Evolutionary conservation across 129 eudicot species (phyloP).

Genomic region (Pulicaria dysenterica): DNA sequence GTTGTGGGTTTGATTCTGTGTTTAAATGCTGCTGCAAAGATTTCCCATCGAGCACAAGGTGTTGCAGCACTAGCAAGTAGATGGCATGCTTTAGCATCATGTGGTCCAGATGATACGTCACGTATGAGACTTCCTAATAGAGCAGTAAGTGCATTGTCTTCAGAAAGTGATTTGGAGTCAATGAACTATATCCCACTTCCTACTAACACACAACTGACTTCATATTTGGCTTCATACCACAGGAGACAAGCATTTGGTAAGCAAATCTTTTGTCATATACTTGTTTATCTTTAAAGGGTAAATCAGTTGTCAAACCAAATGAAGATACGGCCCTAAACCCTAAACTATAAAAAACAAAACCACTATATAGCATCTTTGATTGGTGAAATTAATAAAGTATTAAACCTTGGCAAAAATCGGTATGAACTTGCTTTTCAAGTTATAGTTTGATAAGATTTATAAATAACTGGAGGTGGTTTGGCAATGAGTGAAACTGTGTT

Average conservation of each 20-base stretch:
- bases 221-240: constrained; percentile 71
- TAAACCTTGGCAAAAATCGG: too few relatives aligned
- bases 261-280: constrained; percentile 11
- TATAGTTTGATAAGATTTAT: neutral
- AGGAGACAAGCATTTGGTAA: constrained; percentile 78
- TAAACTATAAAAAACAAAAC: too few relatives aligned
- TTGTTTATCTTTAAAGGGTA: too few relatives aligned
- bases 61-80: constrained; percentile 67
- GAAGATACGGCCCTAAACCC: neutral
- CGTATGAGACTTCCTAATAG: constrained; percentile 44
- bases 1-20: constrained; percentile 75
- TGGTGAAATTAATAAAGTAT: too few relatives aligned
- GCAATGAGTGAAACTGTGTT: neutral
- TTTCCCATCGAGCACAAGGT: constrained; percentile 82
- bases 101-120: constrained; percentile 51
- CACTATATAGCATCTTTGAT: too few relatives aligned
- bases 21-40: constrained; percentile 89
- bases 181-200: constrained; percentile 53
- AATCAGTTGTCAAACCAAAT: too few relatives aligned
- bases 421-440: neutral
- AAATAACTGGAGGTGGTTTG: neutral
- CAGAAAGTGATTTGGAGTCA: constrained; percentile 83
- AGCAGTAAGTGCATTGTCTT: constrained; percentile 27
- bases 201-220: constrained; percentile 49
- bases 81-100: constrained; percentile 81